Base-by-base conservation (phyloP, 2,329 filamentous ascomycete genomes). In the Mycogone perniciosa region DNA sequence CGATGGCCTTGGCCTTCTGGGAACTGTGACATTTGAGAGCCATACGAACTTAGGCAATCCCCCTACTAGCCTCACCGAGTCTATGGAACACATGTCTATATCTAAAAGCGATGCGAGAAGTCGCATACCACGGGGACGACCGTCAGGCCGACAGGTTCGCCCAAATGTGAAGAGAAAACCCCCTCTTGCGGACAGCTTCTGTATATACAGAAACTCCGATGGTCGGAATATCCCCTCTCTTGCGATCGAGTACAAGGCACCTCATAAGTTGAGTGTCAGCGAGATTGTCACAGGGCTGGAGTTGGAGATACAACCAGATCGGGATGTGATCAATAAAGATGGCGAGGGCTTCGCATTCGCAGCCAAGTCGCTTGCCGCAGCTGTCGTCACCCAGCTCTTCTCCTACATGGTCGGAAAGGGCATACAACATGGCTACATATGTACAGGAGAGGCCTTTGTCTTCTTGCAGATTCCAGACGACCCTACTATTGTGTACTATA, bases 311-410 rank as follows among this genome's bases (percentile, higher is more conserved):
- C 51, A 61, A 31, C 65, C 61, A 4, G 61, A 67, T 31, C 56
- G 56, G 5, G 59, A 66, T 31, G 52, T 66, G 13, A 64, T 72
- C 51, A 61, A 69, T 52, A 40, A 64, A 48, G 56, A 67, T 5
- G 62, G 62, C 11, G 42, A 67, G 5, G 61, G 51, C 37, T 67
- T 64, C 33, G 42, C 13, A 8, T 69, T 69, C 20, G 44, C 53
- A 7, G 57, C 64, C 0, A 66, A 46, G 52, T 9, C 37, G n/a
- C 66, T 72, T 31, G 51, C 58, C 38, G 60, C 67, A 20, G 67
- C 68, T 27, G 64, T 69, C 26, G 51, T 73, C 6, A 71, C 64
- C 2, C 62, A 71, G 53, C 62, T 73, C 6, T 73, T 71, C 56
- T 70, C 65, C 6, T 69, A 69, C 44, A 71, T 71, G 60, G 55